Evolutionary conservation across 2,329 filamentous ascomycete species (phyloP).

Genomic region (Penicillium freii): DNA sequence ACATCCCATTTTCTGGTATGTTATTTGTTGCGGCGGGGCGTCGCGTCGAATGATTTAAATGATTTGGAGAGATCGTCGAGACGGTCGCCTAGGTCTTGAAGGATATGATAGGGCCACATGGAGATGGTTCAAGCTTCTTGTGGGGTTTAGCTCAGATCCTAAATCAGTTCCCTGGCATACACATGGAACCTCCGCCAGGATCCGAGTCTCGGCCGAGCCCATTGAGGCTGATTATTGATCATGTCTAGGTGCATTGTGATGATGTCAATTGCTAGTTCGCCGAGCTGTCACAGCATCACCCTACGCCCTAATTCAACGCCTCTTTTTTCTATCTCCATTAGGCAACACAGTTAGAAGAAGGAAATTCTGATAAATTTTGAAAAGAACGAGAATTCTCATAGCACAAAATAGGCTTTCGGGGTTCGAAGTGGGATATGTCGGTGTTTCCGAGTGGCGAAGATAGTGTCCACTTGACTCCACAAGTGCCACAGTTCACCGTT

Average conservation of each 20-base stretch:
- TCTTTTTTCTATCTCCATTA: background rate
- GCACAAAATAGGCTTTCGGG: background rate
- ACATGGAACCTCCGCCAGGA: constrained; percentile 8
- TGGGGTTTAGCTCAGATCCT: constrained; percentile 11
- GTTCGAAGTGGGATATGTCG: constrained; percentile 6
- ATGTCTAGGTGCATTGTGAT: background rate
- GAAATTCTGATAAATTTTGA: background rate
- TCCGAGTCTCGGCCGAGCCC: background rate
- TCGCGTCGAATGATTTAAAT: constrained; percentile 4
- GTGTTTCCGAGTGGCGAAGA: constrained; percentile 17
- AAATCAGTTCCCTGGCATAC: background rate
- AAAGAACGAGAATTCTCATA: background rate
- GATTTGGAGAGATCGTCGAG: constrained; percentile 21
- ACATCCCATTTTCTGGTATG: background rate
- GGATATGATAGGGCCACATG: constrained; percentile 4
- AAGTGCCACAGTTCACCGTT: constrained; percentile 23
- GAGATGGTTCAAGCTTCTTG: constrained; percentile 13
- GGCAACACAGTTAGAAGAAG: background rate
- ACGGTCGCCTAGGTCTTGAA: constrained; percentile 13
- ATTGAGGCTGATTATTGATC: constrained; percentile 18
- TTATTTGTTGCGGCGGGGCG: background rate
- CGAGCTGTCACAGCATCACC: background rate
- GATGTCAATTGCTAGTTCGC: constrained; percentile 11
- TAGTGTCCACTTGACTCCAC: constrained; percentile 7
- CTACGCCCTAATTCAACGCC: background rate